Evolutionary conservation across 208 protist genomes (phyloP), one percentile per base, ranked within the genome.

Genomic region (Trypanosoma melophagium): DNA sequence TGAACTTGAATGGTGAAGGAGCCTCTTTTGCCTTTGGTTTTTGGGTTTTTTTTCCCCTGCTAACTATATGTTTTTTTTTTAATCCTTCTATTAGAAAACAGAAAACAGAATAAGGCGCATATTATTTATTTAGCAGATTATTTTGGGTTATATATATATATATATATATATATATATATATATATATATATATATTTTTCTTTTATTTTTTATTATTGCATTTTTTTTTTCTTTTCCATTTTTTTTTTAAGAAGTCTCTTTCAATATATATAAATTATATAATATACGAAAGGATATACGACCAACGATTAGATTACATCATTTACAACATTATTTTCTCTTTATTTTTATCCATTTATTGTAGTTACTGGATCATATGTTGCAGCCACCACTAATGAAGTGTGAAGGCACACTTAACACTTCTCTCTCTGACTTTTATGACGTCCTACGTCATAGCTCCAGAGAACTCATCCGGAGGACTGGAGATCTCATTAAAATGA

Each of bases 1-100:
- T 35, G 28, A 5, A 5, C 1, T 7, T 52, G 12, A 60, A 42
- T 28, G 21, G 4, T 25, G 28, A 42, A 22, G 44, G 25, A 9
- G 50, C 49, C 2, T n/a, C 4, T 24, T 60, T 0, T 52, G 50
- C 64, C 13, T 44, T 38, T 52, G 3, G 21, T 31, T 19, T 50
- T 52, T 16, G 53, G 9, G n/a, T 44, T 40, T 50, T 49, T 51
- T 65, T 42, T 47, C 60, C 58, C 38, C 22, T 61, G 41, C 45
- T 65, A 41, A 19, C 56, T 56, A 21, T 60, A 61, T 52, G 47
- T 57, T 67, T 50, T 45, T 67, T 57, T 24, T 75, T 55, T 56
- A 55, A 63, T 21, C 0, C 24, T 72, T n/a, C 57, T 55, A 25
- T 57, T 50, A 5, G 1, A 17, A 44, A 44, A 44, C 40, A 44